Evolutionary conservation across 441 rosid genomes (phyloP).

Genomic region (Bruguiera hainesii): DNA sequence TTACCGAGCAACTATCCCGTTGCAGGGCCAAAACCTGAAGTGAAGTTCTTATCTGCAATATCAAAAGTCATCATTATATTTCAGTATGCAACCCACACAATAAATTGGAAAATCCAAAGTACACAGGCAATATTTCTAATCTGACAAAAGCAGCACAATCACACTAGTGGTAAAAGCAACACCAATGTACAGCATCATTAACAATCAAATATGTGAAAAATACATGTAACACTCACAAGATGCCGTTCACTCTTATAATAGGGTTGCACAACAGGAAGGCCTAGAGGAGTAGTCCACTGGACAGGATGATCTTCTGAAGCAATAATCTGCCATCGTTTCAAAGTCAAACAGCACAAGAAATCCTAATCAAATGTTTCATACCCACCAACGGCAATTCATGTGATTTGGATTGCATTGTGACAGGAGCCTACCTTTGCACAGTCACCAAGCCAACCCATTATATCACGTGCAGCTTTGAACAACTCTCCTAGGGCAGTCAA

Average conservation of each 20-base stretch:
- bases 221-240: slow-evolving; percentile 49
- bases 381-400: background rate
- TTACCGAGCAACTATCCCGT: slow-evolving; percentile 79
- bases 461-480: slow-evolving; percentile 91
- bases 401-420: slow-evolving; percentile 6
- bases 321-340: slow-evolving; percentile 50
- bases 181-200: background rate
- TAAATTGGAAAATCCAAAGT: too few relatives aligned
- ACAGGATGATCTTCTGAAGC: slow-evolving; percentile 88
- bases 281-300: slow-evolving; percentile 92
- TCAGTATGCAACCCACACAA: background rate
- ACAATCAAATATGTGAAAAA: slow-evolving; percentile 13
- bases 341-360: slow-evolving; percentile 10
- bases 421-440: slow-evolving; percentile 70
- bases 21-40: slow-evolving; percentile 91
- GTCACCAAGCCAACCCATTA: slow-evolving; percentile 95
- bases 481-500: slow-evolving; percentile 88
- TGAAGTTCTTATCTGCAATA: slow-evolving; percentile 79
- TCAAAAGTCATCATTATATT: slow-evolving; percentile 17
- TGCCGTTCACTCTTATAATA: slow-evolving; percentile 74
- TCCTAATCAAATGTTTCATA: slow-evolving; percentile 6
- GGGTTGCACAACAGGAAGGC: slow-evolving; percentile 97
- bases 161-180: too few relatives aligned
- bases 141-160: too few relatives aligned
- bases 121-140: too few relatives aligned